Conservation (phyloP, 305 asterid genomes). For the Striga hermonthica region DNA sequence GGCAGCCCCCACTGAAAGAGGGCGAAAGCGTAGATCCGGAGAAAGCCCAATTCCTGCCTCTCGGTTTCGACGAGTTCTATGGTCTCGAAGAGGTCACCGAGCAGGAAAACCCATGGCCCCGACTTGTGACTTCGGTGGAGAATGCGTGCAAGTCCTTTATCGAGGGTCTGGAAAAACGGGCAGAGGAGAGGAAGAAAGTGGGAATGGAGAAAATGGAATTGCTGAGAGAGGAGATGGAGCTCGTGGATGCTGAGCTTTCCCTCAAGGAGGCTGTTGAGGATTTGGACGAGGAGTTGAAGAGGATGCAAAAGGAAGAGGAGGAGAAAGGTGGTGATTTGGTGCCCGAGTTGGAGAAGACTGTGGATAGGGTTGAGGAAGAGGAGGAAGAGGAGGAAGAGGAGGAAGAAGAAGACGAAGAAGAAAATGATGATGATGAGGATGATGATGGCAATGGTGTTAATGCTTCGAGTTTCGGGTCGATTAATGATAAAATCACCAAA, state of each 20-base stretch:
- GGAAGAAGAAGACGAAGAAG: conserved; percentile 25
- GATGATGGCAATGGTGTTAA: conserved; percentile 45
- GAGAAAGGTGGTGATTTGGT: conserved; percentile 50
- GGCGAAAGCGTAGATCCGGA: conserved; percentile 58
- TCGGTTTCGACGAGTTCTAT: conserved; percentile 83
- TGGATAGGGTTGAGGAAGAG: conserved; percentile 41
- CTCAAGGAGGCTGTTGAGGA: conserved; percentile 78
- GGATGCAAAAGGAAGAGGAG: conserved; percentile 74
- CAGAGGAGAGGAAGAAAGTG: conserved; percentile 57
- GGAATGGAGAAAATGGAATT: conserved; percentile 47
- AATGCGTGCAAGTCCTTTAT: conserved; percentile 36
- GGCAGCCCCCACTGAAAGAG: conserved; percentile 71
- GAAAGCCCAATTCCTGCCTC: conserved; percentile 64
- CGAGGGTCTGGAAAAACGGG: conserved; percentile 56
- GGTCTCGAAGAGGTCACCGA: conserved; percentile 40
- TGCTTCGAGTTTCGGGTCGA: conserved; percentile 78
- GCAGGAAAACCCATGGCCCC: conserved; percentile 39
- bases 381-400: conserved; percentile 58
- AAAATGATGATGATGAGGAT: conserved; percentile 30
- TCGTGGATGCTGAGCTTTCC: conserved; percentile 65
- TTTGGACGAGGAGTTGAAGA: conserved; percentile 60
- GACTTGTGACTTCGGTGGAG: conserved; percentile 43
- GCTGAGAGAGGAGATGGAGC: conserved; percentile 53
- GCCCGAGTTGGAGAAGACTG: conserved; percentile 37
- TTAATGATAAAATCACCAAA: conserved; percentile 40